Percentiles rank a stretch among this genome's conserved stretches.
phyloP scores from a whole-genome alignment of 1,284 basidiomycete species.

The Mycosarcoma mackinlayi region DNA sequence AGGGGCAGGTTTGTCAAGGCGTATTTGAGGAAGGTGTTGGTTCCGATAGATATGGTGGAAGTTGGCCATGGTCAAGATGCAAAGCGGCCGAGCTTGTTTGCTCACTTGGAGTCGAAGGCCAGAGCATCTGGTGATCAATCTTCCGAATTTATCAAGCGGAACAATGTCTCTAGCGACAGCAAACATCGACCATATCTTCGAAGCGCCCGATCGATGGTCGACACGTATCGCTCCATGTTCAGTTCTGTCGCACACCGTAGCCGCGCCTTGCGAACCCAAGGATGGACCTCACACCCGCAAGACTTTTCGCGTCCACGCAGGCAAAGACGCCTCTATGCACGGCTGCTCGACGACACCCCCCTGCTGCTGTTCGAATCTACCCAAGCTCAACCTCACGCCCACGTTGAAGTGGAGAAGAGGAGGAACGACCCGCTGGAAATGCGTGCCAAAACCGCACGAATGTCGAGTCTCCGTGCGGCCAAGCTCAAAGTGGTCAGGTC shows the following conservation, averaged over 20 bases:
- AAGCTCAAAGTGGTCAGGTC: slow-evolving; percentile 20
- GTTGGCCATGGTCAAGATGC: not conserved
- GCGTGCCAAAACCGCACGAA: not conserved
- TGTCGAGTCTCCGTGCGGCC: not conserved
- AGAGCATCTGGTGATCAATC: not conserved
- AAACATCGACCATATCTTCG: not conserved
- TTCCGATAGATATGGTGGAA: slow-evolving; percentile 24
- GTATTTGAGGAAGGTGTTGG: slow-evolving; percentile 26
- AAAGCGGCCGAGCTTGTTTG: slow-evolving; percentile 1
- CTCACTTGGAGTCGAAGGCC: slow-evolving; percentile 7
- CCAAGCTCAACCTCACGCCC: not conserved
- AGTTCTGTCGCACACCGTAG: slow-evolving; percentile 7
- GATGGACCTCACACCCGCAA: slow-evolving; percentile 34
- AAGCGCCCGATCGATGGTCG: not conserved
- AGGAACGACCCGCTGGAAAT: slow-evolving; percentile 28
- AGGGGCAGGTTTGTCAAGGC: slow-evolving; percentile 1
- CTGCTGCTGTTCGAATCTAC: slow-evolving; percentile 4
- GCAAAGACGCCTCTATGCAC: slow-evolving; percentile 24
- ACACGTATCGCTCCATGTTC: slow-evolving; percentile 12
- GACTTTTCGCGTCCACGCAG: slow-evolving; percentile 7
- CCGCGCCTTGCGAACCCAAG: slow-evolving; percentile 4
- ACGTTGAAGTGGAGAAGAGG: not conserved
- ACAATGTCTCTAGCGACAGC: not conserved
- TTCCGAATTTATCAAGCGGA: too few species aligned
- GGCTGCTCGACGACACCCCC: slow-evolving; percentile 13